phyloP scores from a whole-genome alignment of 139 green algal genomes.

The Auxenochlorella pyrenoidosa region DNA sequence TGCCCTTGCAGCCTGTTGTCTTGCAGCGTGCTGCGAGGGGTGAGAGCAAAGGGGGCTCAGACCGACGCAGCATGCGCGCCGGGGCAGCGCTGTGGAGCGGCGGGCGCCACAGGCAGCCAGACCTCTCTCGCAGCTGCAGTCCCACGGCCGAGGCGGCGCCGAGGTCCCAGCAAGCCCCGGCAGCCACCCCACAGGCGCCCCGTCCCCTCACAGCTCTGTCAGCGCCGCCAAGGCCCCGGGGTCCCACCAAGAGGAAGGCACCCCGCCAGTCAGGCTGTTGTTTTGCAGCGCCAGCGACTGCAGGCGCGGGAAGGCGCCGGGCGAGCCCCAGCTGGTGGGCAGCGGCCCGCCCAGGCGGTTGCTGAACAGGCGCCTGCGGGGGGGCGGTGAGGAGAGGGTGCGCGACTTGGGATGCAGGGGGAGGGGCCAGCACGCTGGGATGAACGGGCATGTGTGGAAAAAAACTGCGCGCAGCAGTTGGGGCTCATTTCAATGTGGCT shows the following conservation, averaged over 20 bases:
- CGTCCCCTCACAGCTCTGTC: slow-evolving; percentile 22
- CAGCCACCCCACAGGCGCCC: neutral
- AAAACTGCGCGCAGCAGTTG: too few species aligned
- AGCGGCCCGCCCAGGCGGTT: slow-evolving; percentile 27
- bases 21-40: slow-evolving; percentile 2
- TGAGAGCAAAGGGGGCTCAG: neutral
- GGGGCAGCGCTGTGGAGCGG: too few species aligned
- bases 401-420: too few species aligned
- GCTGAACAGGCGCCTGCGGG: slow-evolving; percentile 22
- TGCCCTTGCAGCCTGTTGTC: slow-evolving; percentile 19
- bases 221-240: slow-evolving; percentile 6
- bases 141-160: too few species aligned
- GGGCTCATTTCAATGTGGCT: too few species aligned
- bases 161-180: too few species aligned
- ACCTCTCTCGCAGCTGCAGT: too few species aligned
- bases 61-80: neutral
- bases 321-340: slow-evolving; percentile 1
- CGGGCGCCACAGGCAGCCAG: too few species aligned
- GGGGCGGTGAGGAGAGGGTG: neutral
- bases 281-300: slow-evolving; percentile 26
- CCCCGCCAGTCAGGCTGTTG: slow-evolving; percentile 22
- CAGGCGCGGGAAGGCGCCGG: slow-evolving; percentile 21
- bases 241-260: neutral
- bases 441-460: too few species aligned
- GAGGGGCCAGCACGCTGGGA: too few species aligned